Conservation (phyloP, 371 early-diverging fungal genomes). For the Sporodiniella umbellata region DNA sequence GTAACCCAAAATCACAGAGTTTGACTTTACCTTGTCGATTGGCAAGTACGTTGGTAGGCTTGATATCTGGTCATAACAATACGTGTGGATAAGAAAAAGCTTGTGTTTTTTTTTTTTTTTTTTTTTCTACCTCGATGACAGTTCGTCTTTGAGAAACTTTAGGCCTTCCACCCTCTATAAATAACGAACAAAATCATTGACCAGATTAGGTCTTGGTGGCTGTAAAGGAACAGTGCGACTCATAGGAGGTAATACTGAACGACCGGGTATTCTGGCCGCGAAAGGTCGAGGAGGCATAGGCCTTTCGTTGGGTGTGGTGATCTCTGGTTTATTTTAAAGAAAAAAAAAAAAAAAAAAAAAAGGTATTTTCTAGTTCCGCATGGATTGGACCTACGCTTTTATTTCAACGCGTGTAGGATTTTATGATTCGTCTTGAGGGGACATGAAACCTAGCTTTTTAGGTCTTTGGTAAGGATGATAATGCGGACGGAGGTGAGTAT, state of each 20-base stretch:
- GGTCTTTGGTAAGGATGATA: conserved; percentile 6
- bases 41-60: conserved; percentile 92
- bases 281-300: conserved; percentile 16
- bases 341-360: too few species aligned
- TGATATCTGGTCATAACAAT: conserved; percentile 65
- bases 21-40: conserved; percentile 87
- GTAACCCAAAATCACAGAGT: conserved; percentile 93
- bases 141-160: conserved; percentile 83
- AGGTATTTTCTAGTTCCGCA: too few species aligned
- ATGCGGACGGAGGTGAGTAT: conserved; percentile 8
- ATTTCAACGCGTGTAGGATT: too few species aligned
- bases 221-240: conserved; percentile 27
- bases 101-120: too few species aligned
- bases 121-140: conserved; percentile 68
- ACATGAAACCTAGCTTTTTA: conserved; percentile 25
- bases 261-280: conserved; percentile 19
- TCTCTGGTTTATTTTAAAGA: background rate
- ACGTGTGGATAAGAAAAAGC: background rate
- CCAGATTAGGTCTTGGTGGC: conserved; percentile 2
- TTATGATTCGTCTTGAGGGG: background rate
- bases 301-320: background rate
- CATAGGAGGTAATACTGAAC: conserved; percentile 46
- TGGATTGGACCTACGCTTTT: too few species aligned
- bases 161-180: conserved; percentile 82
- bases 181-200: background rate